A percentile compares a stretch with the other conserved stretches of the same genome.
phyloP scores from a whole-genome alignment of 192 early-diverging fungal species.

The Podila clonocystis region DNA sequence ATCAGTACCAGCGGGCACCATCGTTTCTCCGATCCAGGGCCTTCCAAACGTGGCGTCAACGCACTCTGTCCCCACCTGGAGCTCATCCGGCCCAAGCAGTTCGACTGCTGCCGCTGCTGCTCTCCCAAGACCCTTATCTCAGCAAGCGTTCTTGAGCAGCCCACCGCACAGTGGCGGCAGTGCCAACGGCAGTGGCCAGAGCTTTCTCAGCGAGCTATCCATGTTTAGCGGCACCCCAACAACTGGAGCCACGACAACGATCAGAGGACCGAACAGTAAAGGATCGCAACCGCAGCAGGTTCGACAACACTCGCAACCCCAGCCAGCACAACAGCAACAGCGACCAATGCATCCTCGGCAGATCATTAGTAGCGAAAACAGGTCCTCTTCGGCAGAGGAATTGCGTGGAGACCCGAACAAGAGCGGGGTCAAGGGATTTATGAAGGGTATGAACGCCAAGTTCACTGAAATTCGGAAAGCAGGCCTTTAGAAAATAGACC shows the following conservation, averaged over 20 bases:
- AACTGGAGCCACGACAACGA: background rate
- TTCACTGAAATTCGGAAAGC: slow-evolving; percentile 13
- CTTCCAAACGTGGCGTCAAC: background rate
- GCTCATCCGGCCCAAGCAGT: background rate
- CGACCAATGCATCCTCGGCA: slow-evolving; percentile 7
- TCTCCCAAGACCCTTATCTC: background rate
- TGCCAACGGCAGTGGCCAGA: background rate
- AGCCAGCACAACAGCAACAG: background rate
- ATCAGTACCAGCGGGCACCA: background rate
- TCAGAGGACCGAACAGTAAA: background rate
- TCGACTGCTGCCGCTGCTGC: background rate
- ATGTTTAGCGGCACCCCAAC: background rate
- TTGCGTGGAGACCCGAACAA: background rate
- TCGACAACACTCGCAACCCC: background rate
- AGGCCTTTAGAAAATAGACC: background rate
- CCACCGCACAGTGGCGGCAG: slow-evolving; percentile 10
- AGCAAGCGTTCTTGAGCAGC: slow-evolving; percentile 7
- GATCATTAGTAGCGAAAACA: background rate
- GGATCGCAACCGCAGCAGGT: background rate
- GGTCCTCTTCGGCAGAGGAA: slow-evolving; percentile 7
- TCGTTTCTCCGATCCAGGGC: background rate
- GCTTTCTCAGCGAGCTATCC: slow-evolving; percentile 1
- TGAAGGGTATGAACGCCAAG: slow-evolving; percentile 12
- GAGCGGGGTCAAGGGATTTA: slow-evolving; percentile 2
- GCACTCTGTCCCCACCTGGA: background rate